Percentiles rank a stretch among this genome's conserved stretches.
Evolutionary conservation across 2,329 filamentous ascomycete species (phyloP).

Genomic region (Trichophyton rubrum): DNA sequence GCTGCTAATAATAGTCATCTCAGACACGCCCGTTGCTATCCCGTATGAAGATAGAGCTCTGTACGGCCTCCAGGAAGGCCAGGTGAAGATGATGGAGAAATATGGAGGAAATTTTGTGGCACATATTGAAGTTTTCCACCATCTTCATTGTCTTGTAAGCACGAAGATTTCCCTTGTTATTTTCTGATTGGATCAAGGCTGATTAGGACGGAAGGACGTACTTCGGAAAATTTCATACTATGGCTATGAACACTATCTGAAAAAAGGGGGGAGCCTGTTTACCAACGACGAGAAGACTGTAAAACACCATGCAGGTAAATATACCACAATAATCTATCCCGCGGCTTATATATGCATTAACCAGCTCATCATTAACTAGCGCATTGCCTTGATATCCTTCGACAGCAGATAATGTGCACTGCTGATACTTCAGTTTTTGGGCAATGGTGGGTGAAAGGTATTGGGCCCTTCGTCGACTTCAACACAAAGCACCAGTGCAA

Average conservation of each 20-base stretch:
- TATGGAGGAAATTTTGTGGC: conserved; percentile 32
- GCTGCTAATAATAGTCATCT: conserved; percentile 8
- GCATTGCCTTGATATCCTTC: conserved; percentile 14
- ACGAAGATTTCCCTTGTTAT: background rate
- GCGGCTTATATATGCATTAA: no score
- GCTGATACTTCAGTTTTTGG: conserved; percentile 12
- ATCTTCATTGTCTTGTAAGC: conserved; percentile 18
- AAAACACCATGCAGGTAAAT: conserved; percentile 32
- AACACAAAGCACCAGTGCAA: conserved; percentile 11
- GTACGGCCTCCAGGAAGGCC: conserved; percentile 41
- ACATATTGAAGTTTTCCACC: conserved; percentile 14
- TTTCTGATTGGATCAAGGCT: conserved; percentile 36
- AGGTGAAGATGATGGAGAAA: conserved; percentile 43
- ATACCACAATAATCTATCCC: no score
- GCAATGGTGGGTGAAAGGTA: conserved; percentile 5
- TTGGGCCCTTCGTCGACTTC: conserved; percentile 33
- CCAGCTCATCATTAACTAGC: conserved; percentile 1
- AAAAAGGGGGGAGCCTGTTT: conserved; percentile 41
- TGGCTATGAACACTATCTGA: conserved; percentile 12
- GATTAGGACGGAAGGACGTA: conserved; percentile 17
- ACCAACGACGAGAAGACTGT: conserved; percentile 44
- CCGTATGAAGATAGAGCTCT: conserved; percentile 37
- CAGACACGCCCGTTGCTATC: conserved; percentile 39
- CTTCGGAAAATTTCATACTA: conserved; percentile 19
- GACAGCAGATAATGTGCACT: conserved; percentile 12